phyloP scores from a whole-genome alignment of 179 eudicot species.

The Spergularia azorica region DNA sequence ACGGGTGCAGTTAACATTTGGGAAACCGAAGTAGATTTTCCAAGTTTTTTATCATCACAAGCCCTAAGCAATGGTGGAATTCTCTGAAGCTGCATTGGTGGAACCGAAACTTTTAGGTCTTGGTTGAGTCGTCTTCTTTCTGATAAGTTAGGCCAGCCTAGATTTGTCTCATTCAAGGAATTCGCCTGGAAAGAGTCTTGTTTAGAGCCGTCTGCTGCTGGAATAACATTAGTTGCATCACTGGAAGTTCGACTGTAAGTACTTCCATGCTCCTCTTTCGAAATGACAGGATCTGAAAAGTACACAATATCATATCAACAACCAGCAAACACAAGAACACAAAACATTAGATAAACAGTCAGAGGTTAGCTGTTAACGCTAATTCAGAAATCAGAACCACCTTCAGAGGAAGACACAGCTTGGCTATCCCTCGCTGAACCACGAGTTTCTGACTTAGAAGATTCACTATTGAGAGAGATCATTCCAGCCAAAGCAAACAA shows the following conservation, averaged over 20 bases:
- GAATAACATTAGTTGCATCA: slow-evolving; percentile 22
- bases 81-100: slow-evolving; percentile 22
- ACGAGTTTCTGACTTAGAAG: slow-evolving; percentile 15
- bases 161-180: slow-evolving; percentile 19
- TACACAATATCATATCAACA: background rate
- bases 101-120: slow-evolving; percentile 30
- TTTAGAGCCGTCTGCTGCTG: slow-evolving; percentile 11
- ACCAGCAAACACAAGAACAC: slow-evolving; percentile 2
- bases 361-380: no score
- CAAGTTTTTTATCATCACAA: slow-evolving; percentile 25
- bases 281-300: slow-evolving; percentile 23
- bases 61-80: slow-evolving; percentile 35
- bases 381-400: slow-evolving; percentile 19
- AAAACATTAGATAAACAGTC: background rate
- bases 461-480: slow-evolving; percentile 39
- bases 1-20: slow-evolving; percentile 21
- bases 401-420: slow-evolving; percentile 34
- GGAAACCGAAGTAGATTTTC: slow-evolving; percentile 14
- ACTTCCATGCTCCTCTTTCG: slow-evolving; percentile 25
- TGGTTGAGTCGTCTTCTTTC: slow-evolving; percentile 30
- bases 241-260: slow-evolving; percentile 14
- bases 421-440: slow-evolving; percentile 17
- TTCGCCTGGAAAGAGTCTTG: slow-evolving; percentile 20
- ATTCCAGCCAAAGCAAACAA: slow-evolving; percentile 62
- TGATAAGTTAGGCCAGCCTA: slow-evolving; percentile 27